Evolutionary conservation across 768 basidiomycete species (phyloP), one percentile per base, ranked within the genome.

Genomic region (Agaricus blazei): DNA sequence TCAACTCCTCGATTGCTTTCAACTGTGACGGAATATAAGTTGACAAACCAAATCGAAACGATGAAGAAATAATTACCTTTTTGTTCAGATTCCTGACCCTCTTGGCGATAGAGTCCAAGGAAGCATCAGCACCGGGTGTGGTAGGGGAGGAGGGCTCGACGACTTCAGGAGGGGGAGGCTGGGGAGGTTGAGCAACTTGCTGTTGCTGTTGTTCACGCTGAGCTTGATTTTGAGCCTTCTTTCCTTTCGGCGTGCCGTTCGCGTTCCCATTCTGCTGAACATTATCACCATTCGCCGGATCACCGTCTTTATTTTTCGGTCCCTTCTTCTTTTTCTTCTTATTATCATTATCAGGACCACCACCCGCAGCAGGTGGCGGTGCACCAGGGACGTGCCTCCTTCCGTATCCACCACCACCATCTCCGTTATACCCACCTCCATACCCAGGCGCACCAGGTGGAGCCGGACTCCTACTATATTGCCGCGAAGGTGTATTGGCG

Each of bases 1-100:
- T 98, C 48, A 99, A 83, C 65, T 98, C 95, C 23, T 98, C 93
- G 61, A 99, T 98, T n/a, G 96, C 96, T 69, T 97, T 98, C 61
- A 99, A 78, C 94, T 97, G 61, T 27, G 52, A 41, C 23, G 19
- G 48, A 24, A 29, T 14, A 24, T 52, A 8, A 51, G 28, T 23
- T 9, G 57, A 52, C 23, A 38, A 6, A 14, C 14, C 6, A 9
- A 48, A 48, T 29, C 31, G 6, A 19, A 23, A 26, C 27, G 37
- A 40, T 44, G 11, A 27, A 42, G 56, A 48, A 42, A 49, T 14
- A 69, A 79, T 37, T 40, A 89, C 94, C 86, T 97, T 99, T 80
- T 99, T 99, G 68, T 83, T 91, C 69, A 99, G 65, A 68, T 97
- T 98, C 63, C 97, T 79, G 47, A 89, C 81, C 80, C 96, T 98